Conservation (phyloP, 2,329 filamentous ascomycete genomes). For the Aspergillus sp. region DNA sequence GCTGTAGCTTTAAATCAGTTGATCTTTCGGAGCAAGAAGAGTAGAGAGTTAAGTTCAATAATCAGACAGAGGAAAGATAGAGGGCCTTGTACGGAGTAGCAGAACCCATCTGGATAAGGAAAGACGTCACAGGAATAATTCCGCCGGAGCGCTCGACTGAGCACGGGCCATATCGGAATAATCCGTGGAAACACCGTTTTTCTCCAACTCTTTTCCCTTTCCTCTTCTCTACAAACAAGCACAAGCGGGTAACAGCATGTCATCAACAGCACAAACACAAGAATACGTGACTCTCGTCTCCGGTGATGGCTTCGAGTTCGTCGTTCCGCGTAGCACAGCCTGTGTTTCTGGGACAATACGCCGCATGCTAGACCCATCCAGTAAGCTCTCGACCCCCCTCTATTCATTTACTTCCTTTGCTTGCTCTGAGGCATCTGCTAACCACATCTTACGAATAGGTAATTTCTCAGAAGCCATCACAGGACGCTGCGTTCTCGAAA, state of each 20-base stretch:
- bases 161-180: conserved; percentile 20
- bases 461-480: conserved; percentile 55
- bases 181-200: too few relatives aligned
- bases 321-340: conserved; percentile 55
- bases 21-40: too few relatives aligned
- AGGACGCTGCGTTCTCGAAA: conserved; percentile 53
- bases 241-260: conserved; percentile 7
- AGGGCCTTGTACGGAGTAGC: too few relatives aligned
- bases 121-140: not conserved
- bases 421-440: not conserved
- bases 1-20: too few relatives aligned
- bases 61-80: not conserved
- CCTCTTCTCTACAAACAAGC: not conserved
- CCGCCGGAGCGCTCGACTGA: conserved; percentile 10
- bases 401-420: not conserved
- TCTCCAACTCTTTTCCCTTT: conserved; percentile 2
- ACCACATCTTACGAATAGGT: conserved; percentile 32
- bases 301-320: conserved; percentile 58
- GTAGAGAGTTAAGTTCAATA: too few relatives aligned
- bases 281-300: conserved; percentile 60
- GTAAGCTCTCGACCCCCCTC: conserved; percentile 36
- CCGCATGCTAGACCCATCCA: conserved; percentile 57
- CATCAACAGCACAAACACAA: conserved; percentile 18
- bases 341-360: conserved; percentile 56
- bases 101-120: not conserved